These are phyloP conservation scores for Aspergillus bombycis DNA, from an alignment of 2,329 filamentous ascomycete species.

Conservation along the genomic window DNA sequence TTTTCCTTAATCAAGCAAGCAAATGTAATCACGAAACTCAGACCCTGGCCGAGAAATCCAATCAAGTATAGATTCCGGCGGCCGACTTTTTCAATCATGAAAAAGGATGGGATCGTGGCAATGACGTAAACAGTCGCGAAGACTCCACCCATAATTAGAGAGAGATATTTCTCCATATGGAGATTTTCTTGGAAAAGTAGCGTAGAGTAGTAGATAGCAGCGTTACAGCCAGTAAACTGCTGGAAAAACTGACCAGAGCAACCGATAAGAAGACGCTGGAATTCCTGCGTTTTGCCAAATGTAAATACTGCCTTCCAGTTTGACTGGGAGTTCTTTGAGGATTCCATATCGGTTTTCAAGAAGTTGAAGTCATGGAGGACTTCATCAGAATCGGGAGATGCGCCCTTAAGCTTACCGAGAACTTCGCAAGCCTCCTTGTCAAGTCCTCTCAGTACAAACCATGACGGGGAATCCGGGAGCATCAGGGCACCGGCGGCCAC, in stretches of 20 bases:
- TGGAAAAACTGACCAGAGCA: constrained; percentile 42
- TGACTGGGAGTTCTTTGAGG: constrained; percentile 36
- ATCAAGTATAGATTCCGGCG: constrained; percentile 41
- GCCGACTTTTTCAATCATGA: constrained; percentile 42
- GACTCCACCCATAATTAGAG: constrained; percentile 32
- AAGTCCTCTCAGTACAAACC: constrained; percentile 55
- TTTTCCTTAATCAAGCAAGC: constrained; percentile 34
- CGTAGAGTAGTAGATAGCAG: constrained; percentile 49
- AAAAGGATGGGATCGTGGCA: constrained; percentile 31
- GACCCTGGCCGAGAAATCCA: constrained; percentile 39
- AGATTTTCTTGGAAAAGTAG: constrained; percentile 49
- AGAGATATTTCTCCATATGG: constrained; percentile 22
- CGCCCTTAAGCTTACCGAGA: constrained; percentile 43
- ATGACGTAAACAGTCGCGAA: constrained; percentile 32
- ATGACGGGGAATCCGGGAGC: constrained; percentile 59
- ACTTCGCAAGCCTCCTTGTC: constrained; percentile 52
- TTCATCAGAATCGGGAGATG: constrained; percentile 24
- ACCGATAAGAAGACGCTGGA: constrained; percentile 34
- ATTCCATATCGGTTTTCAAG: constrained; percentile 50
- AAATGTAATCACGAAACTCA: constrained; percentile 38
- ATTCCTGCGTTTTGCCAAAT: constrained; percentile 34
- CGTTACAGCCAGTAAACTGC: constrained; percentile 51
- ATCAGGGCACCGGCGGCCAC: constrained; percentile 24
- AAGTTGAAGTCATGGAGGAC: constrained; percentile 38
- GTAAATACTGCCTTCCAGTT: constrained; percentile 32